Conservation (phyloP, 768 basidiomycete species). For the Sporobolomyces pararoseus region DNA sequence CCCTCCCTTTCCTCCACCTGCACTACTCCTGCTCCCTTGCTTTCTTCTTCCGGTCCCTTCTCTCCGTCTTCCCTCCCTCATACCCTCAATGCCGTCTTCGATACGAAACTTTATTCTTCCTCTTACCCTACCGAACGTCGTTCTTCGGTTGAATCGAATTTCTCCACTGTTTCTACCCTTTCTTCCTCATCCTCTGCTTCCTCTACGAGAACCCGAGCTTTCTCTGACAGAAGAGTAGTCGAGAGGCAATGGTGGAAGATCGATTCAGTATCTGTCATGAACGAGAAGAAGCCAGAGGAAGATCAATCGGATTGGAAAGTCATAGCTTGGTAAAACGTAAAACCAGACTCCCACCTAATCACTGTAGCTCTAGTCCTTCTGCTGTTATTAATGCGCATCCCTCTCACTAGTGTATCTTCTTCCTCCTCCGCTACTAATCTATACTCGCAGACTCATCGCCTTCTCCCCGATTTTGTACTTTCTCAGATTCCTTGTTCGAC, state of each 20-base stretch:
- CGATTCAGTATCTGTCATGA: not conserved
- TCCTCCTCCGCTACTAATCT: too few relatives aligned
- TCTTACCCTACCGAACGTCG: not conserved
- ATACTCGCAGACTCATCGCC: too few relatives aligned
- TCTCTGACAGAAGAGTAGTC: too few relatives aligned
- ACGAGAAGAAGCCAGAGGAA: not conserved
- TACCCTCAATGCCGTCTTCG: not conserved
- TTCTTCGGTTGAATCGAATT: not conserved
- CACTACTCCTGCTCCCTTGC: not conserved
- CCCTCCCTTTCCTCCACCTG: too few relatives aligned
- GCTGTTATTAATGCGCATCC: too few relatives aligned
- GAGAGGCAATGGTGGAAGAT: not conserved
- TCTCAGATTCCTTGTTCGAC: not conserved
- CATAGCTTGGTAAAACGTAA: not conserved
- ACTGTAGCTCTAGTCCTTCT: not conserved
- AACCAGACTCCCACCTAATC: not conserved
- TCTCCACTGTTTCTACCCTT: not conserved
- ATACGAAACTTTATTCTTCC: not conserved
- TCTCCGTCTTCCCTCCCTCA: not conserved
- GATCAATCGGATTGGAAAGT: not conserved
- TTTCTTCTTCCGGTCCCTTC: not conserved
- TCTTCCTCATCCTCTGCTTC: not conserved
- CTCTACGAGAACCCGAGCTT: too few relatives aligned
- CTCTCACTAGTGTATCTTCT: not conserved
- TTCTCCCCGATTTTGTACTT: not conserved